Evolutionary conservation across 1,284 basidiomycete genomes (phyloP), one percentile per base, ranked within the genome.

Genomic region (Inonotus hispidus): DNA sequence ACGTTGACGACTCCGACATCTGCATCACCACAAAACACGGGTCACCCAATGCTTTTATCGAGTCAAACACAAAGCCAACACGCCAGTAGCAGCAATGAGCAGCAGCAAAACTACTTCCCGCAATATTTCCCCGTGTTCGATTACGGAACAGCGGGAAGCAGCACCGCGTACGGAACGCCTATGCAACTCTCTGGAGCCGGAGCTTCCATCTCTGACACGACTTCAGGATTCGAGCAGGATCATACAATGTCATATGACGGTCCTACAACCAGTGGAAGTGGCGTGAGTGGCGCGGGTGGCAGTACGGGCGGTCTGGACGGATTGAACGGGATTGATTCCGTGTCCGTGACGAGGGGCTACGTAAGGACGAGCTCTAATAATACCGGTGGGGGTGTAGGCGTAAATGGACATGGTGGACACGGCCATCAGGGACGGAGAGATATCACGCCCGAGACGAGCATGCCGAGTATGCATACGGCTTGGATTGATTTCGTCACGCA

Each of bases 41-140:
- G 60, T 14, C 67, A 66, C 37, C 47, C 39, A 10, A 61, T 65
- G 53, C 27, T 62, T 27, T 63, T 66, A 41, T 63, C 66, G 32
- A 66, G 65, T 41, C 56, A 52, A 8, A 25, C 61, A 43, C 23
- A 63, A 61, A 49, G 58, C 52, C 21, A 53, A 23, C 7, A 63
- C 32, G 27, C 62, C 47, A 35, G 61, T 56, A 54, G 68, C n/a
- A 64, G 7, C 37, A 13, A 11, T n/a, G 59, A 45, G 1, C n/a
- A 23, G 7, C 61, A 62, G 32, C 62, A 63, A 27, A 19, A n/a
- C 21, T 63, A 66, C 41, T 82, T 84, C 72, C 88, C 88, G 8
- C 80, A 79, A 65, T 90, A 90, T 66, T 89, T 90, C 77, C 81
- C 86, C 1, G 88, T 89, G 35, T 90, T 87, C 66, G 88, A 90